These are phyloP conservation scores for Hanseniaspora gamundiae DNA, from an alignment of 1,139 yeast species.

Conservation along the genomic window DNA sequence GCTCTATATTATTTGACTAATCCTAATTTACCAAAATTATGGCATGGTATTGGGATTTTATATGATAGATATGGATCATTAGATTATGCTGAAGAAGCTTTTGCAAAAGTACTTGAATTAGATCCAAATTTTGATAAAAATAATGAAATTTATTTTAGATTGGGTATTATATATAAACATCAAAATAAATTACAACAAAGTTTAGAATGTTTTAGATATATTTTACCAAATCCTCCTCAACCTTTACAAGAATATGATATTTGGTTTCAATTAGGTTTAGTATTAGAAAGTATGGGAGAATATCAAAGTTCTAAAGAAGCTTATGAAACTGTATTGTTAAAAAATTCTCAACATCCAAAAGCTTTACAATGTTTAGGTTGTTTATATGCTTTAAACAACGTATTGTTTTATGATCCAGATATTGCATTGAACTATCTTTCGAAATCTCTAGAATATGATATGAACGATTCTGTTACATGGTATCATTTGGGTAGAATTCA, in stretches of 20 bases:
- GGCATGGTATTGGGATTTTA: constrained; percentile 97
- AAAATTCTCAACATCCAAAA: constrained; percentile 88
- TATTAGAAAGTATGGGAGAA: constrained; percentile 86
- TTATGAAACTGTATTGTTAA: constrained; percentile 80
- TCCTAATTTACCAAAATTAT: constrained; percentile 89
- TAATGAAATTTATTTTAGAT: constrained; percentile 86
- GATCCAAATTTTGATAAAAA: constrained; percentile 96
- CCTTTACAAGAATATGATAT: constrained; percentile 95
- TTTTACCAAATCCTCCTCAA: constrained; percentile 80
- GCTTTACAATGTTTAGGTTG: constrained; percentile 94
- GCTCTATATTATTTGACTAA: constrained; percentile 84
- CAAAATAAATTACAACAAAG: constrained; percentile 82
- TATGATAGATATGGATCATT: constrained; percentile 92
- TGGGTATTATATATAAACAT: constrained; percentile 95
- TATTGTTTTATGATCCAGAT: constrained; percentile 58
- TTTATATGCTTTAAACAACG: constrained; percentile 74
- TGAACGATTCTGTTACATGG: constrained; percentile 93
- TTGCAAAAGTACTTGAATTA: constrained; percentile 86
- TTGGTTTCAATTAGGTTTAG: constrained; percentile 97
- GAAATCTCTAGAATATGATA: constrained; percentile 81
- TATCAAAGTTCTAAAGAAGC: constrained; percentile 90
- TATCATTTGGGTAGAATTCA: constrained; percentile 92
- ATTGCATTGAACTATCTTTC: constrained; percentile 71
- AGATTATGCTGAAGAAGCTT: constrained; percentile 97
- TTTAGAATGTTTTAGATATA: constrained; percentile 87